phyloP scores from a whole-genome alignment of 768 basidiomycete species.

The Agrocybe pediades region DNA sequence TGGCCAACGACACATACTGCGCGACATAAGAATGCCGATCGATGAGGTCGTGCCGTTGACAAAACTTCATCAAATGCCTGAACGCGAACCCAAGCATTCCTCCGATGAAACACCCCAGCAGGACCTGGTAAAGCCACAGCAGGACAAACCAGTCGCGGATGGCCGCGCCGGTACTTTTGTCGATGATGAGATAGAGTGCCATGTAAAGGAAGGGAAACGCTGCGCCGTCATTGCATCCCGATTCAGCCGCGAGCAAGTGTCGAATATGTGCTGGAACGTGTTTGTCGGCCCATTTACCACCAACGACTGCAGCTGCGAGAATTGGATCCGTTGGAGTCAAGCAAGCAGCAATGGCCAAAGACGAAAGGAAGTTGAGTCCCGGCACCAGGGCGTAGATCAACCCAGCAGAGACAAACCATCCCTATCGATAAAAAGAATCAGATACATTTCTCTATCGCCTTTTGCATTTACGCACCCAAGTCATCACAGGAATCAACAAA shows the following conservation, averaged over 20 bases:
- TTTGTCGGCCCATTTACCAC: conserved; percentile 97
- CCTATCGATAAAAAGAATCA: conserved; percentile 41
- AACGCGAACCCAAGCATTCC: conserved; percentile 74
- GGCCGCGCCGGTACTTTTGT: conserved; percentile 61
- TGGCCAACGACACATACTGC: conserved; percentile 83
- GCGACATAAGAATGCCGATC: conserved; percentile 95
- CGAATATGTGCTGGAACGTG: conserved; percentile 88
- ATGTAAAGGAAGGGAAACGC: conserved; percentile 94
- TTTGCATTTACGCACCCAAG: conserved; percentile 59
- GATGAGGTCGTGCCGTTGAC: conserved; percentile 81
- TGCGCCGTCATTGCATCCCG: conserved; percentile 95
- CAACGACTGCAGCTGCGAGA: conserved; percentile 88
- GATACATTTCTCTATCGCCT: neutral
- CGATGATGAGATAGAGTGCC: conserved; percentile 83
- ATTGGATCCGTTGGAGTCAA: conserved; percentile 95
- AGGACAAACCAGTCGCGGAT: conserved; percentile 86
- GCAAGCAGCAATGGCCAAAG: conserved; percentile 89
- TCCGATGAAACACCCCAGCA: conserved; percentile 76
- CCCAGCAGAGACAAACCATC: conserved; percentile 92
- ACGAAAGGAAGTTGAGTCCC: conserved; percentile 84
- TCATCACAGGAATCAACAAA: conserved; percentile 81
- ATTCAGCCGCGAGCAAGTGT: conserved; percentile 70
- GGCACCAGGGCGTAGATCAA: conserved; percentile 94
- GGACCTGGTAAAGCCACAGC: conserved; percentile 85
- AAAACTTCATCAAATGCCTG: conserved; percentile 92